Base-by-base conservation (phyloP, 306 rosid species). In the Ochetophila trinervis region DNA sequence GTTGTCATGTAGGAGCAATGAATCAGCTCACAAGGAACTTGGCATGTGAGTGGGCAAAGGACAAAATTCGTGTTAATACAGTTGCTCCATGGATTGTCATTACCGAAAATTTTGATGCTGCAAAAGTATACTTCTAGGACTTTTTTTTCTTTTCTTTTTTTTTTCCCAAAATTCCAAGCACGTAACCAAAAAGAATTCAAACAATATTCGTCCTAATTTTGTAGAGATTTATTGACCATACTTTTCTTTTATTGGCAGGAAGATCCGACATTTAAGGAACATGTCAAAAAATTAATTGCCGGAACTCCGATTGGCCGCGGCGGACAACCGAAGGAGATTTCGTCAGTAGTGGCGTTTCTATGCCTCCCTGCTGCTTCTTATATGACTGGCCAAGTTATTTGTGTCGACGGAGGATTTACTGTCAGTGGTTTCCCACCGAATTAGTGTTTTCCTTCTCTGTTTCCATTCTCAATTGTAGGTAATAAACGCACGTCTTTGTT, bases 31-130 rank as follows among this genome's bases (percentile, higher is more conserved):
- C 88, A 15, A 88, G 64, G 70, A 88, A 88, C 73, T 44, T 85
- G 35, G 91, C 95, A 6, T 62, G 78, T 44, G 95, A 88, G 63
- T 88, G 95, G 95, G 88, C 85, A 40, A 81, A 79, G 74, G 91
- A 88, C 67, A 79, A 72, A 7, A 85, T 85, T 54, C 76, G 91
- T 1, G 63, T 73, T 15, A 85, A 79, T 53, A 42, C 42, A 40
- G 91, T 88, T 8, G 87, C 88, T 57, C 87, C 91, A 30, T 81
- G 88, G 74, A 8, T 54, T 10, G 65, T 71, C 6, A 69, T 0
- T 35, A 83, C 75, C 27, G 3, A 23, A 12, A 50, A 61, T 34
- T 16, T 53, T 19, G 69, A 78, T 5, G 18, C 69, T 56, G 19
- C 51, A 42, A 19, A 18, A 19, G 16, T 60, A n/a, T 24, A n/a